These are phyloP conservation scores for Spironucleus salmonicida DNA, from an alignment of 208 protist genomes.

Conservation along the genomic window DNA sequence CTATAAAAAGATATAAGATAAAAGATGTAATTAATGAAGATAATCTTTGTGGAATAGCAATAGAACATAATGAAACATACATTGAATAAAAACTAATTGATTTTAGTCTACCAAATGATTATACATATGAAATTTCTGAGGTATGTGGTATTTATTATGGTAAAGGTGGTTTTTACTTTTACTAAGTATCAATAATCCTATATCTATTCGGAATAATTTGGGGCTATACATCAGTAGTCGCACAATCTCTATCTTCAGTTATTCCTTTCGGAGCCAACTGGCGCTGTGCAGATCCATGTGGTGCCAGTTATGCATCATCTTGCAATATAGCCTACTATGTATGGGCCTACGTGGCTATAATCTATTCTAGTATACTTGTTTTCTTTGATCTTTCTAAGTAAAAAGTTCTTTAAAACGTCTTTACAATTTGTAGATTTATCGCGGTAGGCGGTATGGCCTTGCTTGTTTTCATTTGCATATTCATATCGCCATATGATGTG, in stretches of 20 bases:
- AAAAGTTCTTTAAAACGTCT: conserved; percentile 3
- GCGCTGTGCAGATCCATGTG: not conserved
- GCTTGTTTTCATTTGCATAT: not conserved
- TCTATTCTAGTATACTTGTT: conserved; percentile 5
- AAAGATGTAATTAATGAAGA: no score
- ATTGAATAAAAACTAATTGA: no score
- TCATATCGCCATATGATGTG: not conserved
- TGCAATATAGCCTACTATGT: not conserved
- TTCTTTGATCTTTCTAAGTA: conserved; percentile 18
- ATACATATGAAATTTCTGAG: not conserved
- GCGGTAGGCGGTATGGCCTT: not conserved
- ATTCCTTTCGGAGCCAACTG: not conserved
- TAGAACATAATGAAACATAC: no score
- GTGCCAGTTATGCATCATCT: not conserved
- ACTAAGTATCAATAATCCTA: not conserved
- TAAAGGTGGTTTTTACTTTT: not conserved
- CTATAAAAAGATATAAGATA: no score
- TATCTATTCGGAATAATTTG: not conserved
- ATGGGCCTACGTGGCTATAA: not conserved
- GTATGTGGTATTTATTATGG: not conserved
- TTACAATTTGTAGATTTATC: not conserved
- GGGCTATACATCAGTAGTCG: not conserved
- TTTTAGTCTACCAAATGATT: not conserved
- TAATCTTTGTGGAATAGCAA: no score
- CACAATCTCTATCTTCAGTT: not conserved